Percentiles rank a stretch among this genome's conserved stretches.
Evolutionary conservation across 306 rosid species (phyloP).

Genomic region (Begonia peltatifolia): DNA sequence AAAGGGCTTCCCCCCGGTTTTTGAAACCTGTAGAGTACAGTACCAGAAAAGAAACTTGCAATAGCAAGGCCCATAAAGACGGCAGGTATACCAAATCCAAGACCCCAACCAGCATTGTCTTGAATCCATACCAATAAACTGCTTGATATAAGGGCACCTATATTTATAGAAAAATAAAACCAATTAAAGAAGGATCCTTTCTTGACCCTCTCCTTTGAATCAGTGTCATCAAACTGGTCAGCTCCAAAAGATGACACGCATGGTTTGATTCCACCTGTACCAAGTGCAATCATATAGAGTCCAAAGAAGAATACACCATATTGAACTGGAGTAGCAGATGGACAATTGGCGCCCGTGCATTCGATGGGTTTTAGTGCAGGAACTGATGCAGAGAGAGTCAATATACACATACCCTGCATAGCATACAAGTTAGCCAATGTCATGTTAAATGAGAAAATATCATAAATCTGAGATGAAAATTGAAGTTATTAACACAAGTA

Average conservation of each 20-base stretch:
- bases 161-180: constrained; percentile 88
- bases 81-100: constrained; percentile 98
- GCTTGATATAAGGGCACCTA: constrained; percentile 87
- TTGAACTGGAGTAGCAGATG: constrained; percentile 72
- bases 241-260: constrained; percentile 95
- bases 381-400: constrained; percentile 84
- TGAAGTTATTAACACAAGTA: not conserved
- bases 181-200: constrained; percentile 96
- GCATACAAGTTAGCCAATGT: constrained; percentile 4
- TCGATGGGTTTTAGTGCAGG: constrained; percentile 55
- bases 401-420: constrained; percentile 86
- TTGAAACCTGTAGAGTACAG: constrained; percentile 84
- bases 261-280: constrained; percentile 95
- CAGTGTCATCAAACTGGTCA: constrained; percentile 97
- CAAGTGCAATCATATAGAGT: constrained; percentile 90
- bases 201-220: constrained; percentile 61
- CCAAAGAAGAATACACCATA: constrained; percentile 80
- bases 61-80: constrained; percentile 76
- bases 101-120: constrained; percentile 95
- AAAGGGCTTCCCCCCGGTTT: constrained; percentile 94
- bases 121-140: constrained; percentile 73
- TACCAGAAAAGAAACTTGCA: constrained; percentile 69
- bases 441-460: not conserved
- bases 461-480: not conserved
- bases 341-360: constrained; percentile 59